phyloP scores from a whole-genome alignment of 306 rosid genomes.

The Lagenaria siceraria region DNA sequence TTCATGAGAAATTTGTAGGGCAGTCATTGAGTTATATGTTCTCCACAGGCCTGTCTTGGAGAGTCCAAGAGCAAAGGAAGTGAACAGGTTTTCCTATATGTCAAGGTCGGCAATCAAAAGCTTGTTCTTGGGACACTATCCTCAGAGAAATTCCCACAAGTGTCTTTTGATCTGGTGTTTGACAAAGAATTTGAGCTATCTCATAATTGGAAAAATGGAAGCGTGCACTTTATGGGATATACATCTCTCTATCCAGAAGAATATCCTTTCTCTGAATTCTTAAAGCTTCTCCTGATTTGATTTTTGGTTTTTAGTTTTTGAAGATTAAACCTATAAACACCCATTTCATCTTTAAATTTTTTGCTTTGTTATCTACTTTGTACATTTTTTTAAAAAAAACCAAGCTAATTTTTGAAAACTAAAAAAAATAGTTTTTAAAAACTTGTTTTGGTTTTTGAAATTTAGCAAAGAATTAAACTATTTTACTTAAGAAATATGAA shows the following conservation, averaged over 20 bases:
- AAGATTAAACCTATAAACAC: too few species aligned
- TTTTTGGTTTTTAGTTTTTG: too few species aligned
- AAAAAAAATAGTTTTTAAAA: too few species aligned
- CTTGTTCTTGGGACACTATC: conserved; percentile 51
- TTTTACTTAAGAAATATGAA: too few species aligned
- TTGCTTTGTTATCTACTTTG: too few species aligned
- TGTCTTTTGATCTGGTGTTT: conserved; percentile 46
- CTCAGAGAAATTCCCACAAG: conserved; percentile 39
- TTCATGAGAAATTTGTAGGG: neutral
- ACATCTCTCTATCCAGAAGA: conserved; percentile 1
- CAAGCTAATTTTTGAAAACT: too few species aligned
- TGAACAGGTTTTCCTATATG: conserved; percentile 38
- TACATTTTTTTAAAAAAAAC: too few species aligned
- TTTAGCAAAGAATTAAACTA: too few species aligned
- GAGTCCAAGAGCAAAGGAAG: conserved; percentile 35
- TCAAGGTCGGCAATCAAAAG: conserved; percentile 34
- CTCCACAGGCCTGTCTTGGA: conserved; percentile 47
- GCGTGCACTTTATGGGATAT: conserved; percentile 50
- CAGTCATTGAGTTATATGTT: neutral
- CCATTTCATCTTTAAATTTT: too few species aligned
- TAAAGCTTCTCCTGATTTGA: neutral
- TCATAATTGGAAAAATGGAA: conserved; percentile 55
- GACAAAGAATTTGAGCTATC: conserved; percentile 53
- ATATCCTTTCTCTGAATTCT: conserved; percentile 33
- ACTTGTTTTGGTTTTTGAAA: too few species aligned